Percentiles rank a stretch among this genome's conserved stretches.
Conservation (phyloP, 1,139 yeast genomes). For the Zygoascus meyerae region DNA sequence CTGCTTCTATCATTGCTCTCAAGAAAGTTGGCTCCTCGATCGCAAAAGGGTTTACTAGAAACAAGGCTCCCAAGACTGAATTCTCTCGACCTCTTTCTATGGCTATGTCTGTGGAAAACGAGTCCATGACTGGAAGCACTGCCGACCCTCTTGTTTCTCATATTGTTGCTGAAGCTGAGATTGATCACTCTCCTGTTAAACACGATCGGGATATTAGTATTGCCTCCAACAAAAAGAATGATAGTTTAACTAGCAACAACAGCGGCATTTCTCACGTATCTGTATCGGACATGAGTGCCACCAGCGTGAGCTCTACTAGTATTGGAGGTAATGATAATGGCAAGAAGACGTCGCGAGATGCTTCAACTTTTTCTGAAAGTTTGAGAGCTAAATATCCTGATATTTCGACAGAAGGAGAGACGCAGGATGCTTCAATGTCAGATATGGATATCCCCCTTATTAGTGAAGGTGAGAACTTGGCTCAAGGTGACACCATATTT, state of each 20-base stretch:
- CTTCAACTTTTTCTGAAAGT: neutral
- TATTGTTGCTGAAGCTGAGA: conserved; percentile 26
- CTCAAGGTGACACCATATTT: conserved; percentile 34
- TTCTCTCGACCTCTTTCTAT: neutral
- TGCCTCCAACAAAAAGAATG: neutral
- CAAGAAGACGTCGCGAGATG: neutral
- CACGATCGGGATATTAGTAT: neutral
- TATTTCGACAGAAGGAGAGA: neutral
- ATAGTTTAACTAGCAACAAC: neutral
- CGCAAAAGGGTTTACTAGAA: conserved; percentile 5
- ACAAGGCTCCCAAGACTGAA: neutral
- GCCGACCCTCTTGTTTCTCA: conserved; percentile 22
- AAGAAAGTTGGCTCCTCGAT: conserved; percentile 16
- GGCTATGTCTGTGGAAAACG: neutral
- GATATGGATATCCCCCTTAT: too few relatives aligned
- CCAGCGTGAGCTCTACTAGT: neutral
- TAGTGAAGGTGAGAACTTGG: conserved; percentile 13
- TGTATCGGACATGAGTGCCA: neutral
- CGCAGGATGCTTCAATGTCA: neutral
- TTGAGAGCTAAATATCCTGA: neutral
- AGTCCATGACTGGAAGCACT: conserved; percentile 1
- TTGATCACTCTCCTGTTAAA: neutral
- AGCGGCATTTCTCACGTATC: neutral
- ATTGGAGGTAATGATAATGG: neutral
- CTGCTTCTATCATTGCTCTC: conserved; percentile 28